phyloP scores from a whole-genome alignment of 1,139 yeast genomes.

The Suhomyces bokatorum region DNA sequence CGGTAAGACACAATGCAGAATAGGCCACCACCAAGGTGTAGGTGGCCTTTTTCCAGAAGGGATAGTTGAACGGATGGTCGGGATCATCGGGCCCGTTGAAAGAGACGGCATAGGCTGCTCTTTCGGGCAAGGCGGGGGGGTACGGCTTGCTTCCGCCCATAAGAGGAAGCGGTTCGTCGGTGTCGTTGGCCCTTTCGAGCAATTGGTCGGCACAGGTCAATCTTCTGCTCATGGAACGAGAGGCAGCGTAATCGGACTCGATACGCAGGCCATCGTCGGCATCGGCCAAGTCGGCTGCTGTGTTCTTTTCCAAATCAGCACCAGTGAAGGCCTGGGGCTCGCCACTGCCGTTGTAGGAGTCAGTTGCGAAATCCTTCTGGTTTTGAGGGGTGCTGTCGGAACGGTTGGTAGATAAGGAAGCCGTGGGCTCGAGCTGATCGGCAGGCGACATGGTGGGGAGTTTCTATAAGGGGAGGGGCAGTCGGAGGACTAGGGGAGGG shows the following conservation, averaged over 20 bases:
- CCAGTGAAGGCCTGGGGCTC: slow-evolving; percentile 19
- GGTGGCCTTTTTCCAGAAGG: slow-evolving; percentile 37
- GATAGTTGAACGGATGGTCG: slow-evolving; percentile 63
- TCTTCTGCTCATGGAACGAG: slow-evolving; percentile 28
- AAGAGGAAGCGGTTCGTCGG: slow-evolving; percentile 34
- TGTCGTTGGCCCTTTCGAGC: slow-evolving; percentile 27
- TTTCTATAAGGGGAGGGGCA: background rate
- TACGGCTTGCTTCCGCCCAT: slow-evolving; percentile 61
- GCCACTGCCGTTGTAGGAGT: slow-evolving; percentile 15
- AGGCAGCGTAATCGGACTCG: slow-evolving; percentile 28
- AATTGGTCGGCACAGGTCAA: slow-evolving; percentile 31
- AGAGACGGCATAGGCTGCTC: slow-evolving; percentile 53
- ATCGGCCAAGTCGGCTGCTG: slow-evolving; percentile 7
- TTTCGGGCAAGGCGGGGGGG: slow-evolving; percentile 54
- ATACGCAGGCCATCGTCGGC: slow-evolving; percentile 30
- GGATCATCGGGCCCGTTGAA: slow-evolving; percentile 66
- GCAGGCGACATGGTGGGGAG: slow-evolving; percentile 1
- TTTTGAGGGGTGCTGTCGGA: slow-evolving; percentile 6
- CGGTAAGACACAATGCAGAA: slow-evolving; percentile 47
- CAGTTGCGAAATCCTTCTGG: slow-evolving; percentile 11
- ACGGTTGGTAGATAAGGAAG: slow-evolving; percentile 8
- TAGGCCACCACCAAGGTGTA: slow-evolving; percentile 20
- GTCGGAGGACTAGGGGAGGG: background rate
- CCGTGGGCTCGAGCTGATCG: slow-evolving; percentile 4
- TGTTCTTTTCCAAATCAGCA: slow-evolving; percentile 14